Evolutionary conservation across 331 rosid species (phyloP), one percentile per base, ranked within the genome.

Genomic region (Telfairia occidentalis): DNA sequence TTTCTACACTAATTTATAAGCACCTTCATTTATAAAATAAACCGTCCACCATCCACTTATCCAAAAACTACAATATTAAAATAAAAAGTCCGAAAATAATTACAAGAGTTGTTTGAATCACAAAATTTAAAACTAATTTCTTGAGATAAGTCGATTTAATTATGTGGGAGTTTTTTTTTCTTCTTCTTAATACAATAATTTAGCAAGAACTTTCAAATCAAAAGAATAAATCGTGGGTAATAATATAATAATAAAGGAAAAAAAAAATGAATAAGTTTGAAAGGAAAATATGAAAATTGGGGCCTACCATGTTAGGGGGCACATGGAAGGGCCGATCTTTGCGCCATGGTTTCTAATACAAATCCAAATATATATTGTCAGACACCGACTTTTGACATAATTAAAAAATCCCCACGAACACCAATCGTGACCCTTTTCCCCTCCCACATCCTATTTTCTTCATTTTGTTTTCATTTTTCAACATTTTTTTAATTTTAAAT

Each of bases 311-410:
- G 75, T 70, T 70, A 45, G 38, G 21, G 50, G 9, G 40, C 75
- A 70, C 75, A 70, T 70, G 75, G 75, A 70, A 70, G 55, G 58
- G 28, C 57, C 74, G 75, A 70, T 28, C 0, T 70, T 70, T 45
- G 40, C 75, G 75, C 58, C 52, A 15, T 1, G 9, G 49, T 70
- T 70, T 70, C 16, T 1, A 45, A 45, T 9, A 70, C 13, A 70
- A 70, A 15, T 70, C 75, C 57, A 70, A 45, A 70, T 7, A 13
- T 42, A 66, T 66, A 63, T 19, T 70, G 57, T 70, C 75, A 46
- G 75, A 71, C 75, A 71, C 75, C 75, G 75, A 71, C 75, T 71
- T 71, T 46, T 24, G 12, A 40, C 34, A 26, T 66, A 65, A 34
- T 34, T 34, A 2, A 26, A 9, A 66, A 40, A 40, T 42, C 55